These are phyloP conservation scores for Aleurites moluccanus DNA, from an alignment of 441 rosid genomes.

Conservation along the genomic window DNA sequence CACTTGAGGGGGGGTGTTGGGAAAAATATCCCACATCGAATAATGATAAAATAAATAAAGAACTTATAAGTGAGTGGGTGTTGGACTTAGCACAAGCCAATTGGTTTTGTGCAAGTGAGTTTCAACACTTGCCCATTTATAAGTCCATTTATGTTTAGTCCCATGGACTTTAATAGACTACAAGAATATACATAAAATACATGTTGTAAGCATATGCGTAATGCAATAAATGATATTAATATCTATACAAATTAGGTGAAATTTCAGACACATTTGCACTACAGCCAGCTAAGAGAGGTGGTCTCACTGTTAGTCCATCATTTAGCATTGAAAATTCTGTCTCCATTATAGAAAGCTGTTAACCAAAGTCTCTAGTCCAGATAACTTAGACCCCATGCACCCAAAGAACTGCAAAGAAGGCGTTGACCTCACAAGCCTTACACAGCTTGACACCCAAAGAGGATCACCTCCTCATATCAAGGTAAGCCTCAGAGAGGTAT, in stretches of 20 bases:
- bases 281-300: constrained; percentile 7
- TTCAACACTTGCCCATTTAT: too few relatives aligned
- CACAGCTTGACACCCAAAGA: neutral
- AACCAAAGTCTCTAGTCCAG: neutral
- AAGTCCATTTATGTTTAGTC: too few relatives aligned
- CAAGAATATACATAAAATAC: neutral
- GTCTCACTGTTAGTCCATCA: neutral
- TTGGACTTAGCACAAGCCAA: too few relatives aligned
- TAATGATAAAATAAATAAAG: too few relatives aligned
- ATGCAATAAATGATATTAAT: neutral
- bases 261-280: neutral
- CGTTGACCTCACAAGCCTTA: neutral
- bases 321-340: neutral
- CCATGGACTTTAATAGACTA: too few relatives aligned
- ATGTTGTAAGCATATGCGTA: too few relatives aligned
- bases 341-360: neutral
- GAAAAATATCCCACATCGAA: too few relatives aligned
- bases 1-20: too few relatives aligned
- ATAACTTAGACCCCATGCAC: neutral
- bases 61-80: too few relatives aligned
- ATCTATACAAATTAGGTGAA: neutral
- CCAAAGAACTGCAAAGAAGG: neutral
- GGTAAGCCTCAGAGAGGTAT: neutral
- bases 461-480: neutral
- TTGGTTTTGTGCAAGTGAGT: too few relatives aligned